Conservation (phyloP, 2,329 filamentous ascomycete species). For the Talaromyces islandicus region DNA sequence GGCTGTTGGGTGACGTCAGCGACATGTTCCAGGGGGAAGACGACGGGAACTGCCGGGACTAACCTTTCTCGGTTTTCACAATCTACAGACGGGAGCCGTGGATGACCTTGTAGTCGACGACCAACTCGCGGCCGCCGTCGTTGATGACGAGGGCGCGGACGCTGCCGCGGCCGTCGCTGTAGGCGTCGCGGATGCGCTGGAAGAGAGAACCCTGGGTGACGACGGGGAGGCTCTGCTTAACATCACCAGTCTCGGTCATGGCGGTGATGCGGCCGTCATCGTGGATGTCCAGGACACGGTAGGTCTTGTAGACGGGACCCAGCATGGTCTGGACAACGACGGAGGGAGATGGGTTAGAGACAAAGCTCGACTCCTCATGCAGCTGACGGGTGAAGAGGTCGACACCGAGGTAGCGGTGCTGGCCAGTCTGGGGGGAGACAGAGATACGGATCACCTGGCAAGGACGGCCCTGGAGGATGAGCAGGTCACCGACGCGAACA, state of each 20-base stretch:
- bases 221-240: constrained; percentile 92
- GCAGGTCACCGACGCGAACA: constrained; percentile 96
- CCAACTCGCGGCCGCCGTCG: constrained; percentile 87
- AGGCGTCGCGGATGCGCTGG: constrained; percentile 72
- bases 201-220: constrained; percentile 92
- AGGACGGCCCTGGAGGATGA: constrained; percentile 97
- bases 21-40: background rate
- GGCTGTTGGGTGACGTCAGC: background rate
- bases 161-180: constrained; percentile 85
- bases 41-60: constrained; percentile 5
- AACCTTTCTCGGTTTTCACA: constrained; percentile 7
- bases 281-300: constrained; percentile 96
- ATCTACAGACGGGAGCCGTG: constrained; percentile 49
- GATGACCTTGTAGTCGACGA: constrained; percentile 98
- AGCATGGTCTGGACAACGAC: constrained; percentile 99
- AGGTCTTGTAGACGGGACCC: constrained; percentile 99
- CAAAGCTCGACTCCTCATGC: constrained; percentile 96
- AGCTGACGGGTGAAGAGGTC: constrained; percentile 99
- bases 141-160: constrained; percentile 94
- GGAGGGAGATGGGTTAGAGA: constrained; percentile 93
- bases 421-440: constrained; percentile 92
- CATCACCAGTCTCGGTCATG: constrained; percentile 98
- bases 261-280: constrained; percentile 76
- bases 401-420: constrained; percentile 99
- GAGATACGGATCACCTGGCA: constrained; percentile 99